A percentile compares a stretch with the other conserved stretches of the same genome.
Conservation (phyloP, 2,329 filamentous ascomycete genomes). For the Calonectria hawksworthii region DNA sequence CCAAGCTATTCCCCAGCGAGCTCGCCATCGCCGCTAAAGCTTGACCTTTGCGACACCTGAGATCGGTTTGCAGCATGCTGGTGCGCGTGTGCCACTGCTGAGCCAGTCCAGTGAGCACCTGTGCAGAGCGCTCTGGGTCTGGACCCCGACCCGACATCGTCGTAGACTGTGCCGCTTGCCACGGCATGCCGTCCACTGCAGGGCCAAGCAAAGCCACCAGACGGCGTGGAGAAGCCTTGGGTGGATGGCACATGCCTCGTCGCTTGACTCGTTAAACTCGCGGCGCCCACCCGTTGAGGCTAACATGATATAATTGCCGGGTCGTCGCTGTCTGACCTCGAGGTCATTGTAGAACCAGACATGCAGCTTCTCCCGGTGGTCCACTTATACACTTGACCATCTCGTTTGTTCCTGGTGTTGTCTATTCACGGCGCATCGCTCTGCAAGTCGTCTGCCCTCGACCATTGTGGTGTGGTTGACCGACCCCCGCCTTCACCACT, state of each 20-base stretch:
- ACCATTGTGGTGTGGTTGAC: background rate
- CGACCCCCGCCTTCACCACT: background rate
- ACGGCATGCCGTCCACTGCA: background rate
- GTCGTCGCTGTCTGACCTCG: constrained; percentile 10
- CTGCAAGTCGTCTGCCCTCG: background rate
- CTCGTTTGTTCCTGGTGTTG: background rate
- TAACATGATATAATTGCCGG: constrained; percentile 20
- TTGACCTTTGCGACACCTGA: constrained; percentile 24
- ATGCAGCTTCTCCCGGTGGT: background rate
- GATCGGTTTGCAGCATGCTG: background rate
- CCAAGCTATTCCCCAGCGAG: constrained; percentile 31
- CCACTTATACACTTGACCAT: background rate
- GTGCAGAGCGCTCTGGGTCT: constrained; percentile 1
- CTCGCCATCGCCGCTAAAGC: constrained; percentile 37
- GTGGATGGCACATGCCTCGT: constrained; percentile 16
- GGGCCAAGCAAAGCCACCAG: constrained; percentile 14
- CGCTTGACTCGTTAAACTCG: background rate
- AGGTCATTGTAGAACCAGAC: background rate
- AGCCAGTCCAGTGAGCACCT: constrained; percentile 10
- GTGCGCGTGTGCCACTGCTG: constrained; percentile 11
- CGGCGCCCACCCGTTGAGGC: constrained; percentile 8
- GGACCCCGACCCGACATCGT: background rate
- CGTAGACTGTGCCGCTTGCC: constrained; percentile 11
- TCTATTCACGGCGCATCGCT: background rate
- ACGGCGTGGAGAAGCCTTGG: background rate